Conservation (phyloP, 352 stramenopile genomes). For the Discostella stelligera region DNA sequence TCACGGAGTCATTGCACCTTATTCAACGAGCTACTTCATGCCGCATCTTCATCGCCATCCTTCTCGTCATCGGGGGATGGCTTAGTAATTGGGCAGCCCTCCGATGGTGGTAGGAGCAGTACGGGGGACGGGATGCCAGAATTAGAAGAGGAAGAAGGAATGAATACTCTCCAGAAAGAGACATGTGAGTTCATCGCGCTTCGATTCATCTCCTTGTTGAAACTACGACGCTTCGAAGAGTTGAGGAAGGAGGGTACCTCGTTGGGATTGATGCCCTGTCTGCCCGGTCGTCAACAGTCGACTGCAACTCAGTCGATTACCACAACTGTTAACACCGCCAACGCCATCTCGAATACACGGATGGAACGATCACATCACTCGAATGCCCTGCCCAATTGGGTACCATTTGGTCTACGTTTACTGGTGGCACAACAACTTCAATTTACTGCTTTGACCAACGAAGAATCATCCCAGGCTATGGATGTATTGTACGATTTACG, state of each 20-base stretch:
- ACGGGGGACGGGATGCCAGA: slow-evolving; percentile 3
- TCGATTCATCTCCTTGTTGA: slow-evolving; percentile 59
- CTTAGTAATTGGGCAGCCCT: neutral
- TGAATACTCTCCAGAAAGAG: slow-evolving; percentile 23
- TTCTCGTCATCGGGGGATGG: neutral
- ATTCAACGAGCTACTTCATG: neutral
- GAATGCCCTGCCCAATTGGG: slow-evolving; percentile 46
- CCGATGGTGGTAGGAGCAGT: neutral
- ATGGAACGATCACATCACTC: slow-evolving; percentile 34
- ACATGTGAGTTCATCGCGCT: slow-evolving; percentile 68
- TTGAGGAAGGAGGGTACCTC: slow-evolving; percentile 54
- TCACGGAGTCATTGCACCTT: neutral
- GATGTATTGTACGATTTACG: slow-evolving; percentile 63
- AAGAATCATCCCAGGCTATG: slow-evolving; percentile 39
- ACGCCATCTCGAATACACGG: slow-evolving; percentile 11
- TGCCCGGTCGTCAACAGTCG: slow-evolving; percentile 3
- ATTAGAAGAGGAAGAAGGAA: neutral
- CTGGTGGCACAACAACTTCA: slow-evolving; percentile 44
- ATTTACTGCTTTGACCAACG: slow-evolving; percentile 9
- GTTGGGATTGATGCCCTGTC: slow-evolving; percentile 55
- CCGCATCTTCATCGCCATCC: slow-evolving; percentile 4
- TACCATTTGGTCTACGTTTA: slow-evolving; percentile 62
- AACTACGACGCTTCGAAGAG: slow-evolving; percentile 60
- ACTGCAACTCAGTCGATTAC: neutral
- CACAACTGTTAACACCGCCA: neutral